phyloP scores from a whole-genome alignment of 2,329 filamentous ascomycete species.

The Drechslera avenae region DNA sequence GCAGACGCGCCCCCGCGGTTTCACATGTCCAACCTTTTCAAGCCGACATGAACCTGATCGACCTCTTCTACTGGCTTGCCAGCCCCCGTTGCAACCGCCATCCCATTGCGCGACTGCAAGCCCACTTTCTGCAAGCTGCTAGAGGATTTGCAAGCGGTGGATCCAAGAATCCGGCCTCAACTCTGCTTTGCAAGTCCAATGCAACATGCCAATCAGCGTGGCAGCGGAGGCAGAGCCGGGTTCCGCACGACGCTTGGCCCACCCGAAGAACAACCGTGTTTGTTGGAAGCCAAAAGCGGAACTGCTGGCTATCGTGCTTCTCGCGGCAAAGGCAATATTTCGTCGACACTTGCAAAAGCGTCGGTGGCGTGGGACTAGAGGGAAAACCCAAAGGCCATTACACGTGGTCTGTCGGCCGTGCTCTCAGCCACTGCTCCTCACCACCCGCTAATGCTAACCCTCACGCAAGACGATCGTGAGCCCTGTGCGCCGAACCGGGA shows the following conservation, averaged over 20 bases:
- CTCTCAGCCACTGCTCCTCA: slow-evolving; percentile 11
- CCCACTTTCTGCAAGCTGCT: background rate
- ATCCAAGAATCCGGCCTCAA: slow-evolving; percentile 16
- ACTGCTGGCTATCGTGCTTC: slow-evolving; percentile 37
- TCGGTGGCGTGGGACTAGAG: slow-evolving; percentile 7
- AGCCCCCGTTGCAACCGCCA: slow-evolving; percentile 16
- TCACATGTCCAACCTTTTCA: background rate
- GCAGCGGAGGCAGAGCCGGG: slow-evolving; percentile 19
- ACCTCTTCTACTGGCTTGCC: no score
- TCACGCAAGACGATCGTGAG: slow-evolving; percentile 28
- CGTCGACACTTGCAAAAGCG: background rate
- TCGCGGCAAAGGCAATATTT: slow-evolving; percentile 35
- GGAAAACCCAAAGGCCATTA: slow-evolving; percentile 13
- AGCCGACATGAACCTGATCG: no score
- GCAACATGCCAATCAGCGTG: slow-evolving; percentile 29
- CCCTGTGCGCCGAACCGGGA: slow-evolving; percentile 35
- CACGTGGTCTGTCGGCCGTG: slow-evolving; percentile 22
- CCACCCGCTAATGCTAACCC: slow-evolving; percentile 16
- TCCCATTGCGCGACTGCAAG: slow-evolving; percentile 5
- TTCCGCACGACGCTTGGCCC: slow-evolving; percentile 20
- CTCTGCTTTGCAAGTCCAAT: slow-evolving; percentile 9
- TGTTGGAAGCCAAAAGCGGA: slow-evolving; percentile 22
- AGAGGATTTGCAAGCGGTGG: slow-evolving; percentile 21
- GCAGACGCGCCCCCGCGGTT: slow-evolving; percentile 3
- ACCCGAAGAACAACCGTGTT: slow-evolving; percentile 17